A percentile compares a stretch with the other conserved stretches of the same genome.
These are phyloP conservation scores for Phytophthora meadii DNA, from an alignment of 352 stramenopile genomes.

Conservation along the genomic window DNA sequence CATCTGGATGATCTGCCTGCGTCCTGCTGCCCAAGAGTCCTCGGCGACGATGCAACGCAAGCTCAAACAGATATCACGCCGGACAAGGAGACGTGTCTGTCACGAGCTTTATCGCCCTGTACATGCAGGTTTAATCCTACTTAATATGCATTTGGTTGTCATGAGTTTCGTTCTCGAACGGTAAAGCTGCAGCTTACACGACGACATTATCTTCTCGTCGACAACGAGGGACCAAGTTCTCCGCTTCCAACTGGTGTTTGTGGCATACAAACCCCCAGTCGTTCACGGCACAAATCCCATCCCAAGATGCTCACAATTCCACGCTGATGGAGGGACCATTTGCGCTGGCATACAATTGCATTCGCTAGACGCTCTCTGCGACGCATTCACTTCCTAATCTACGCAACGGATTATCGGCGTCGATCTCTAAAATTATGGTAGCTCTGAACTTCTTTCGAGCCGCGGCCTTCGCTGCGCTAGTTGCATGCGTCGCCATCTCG, in stretches of 20 bases:
- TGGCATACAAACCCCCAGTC: slow-evolving; percentile 19
- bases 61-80: too few relatives aligned
- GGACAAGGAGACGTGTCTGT: too few relatives aligned
- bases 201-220: too few relatives aligned
- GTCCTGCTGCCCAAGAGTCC: slow-evolving; percentile 2
- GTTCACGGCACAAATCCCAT: slow-evolving; percentile 22
- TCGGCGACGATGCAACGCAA: slow-evolving; percentile 4
- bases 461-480: slow-evolving; percentile 19
- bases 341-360: slow-evolving; percentile 15
- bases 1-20: slow-evolving; percentile 17
- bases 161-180: too few relatives aligned
- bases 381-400: slow-evolving; percentile 21
- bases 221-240: slow-evolving; percentile 11
- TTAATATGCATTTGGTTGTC: too few relatives aligned
- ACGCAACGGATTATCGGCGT: slow-evolving; percentile 13
- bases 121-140: too few relatives aligned
- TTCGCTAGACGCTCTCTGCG: slow-evolving; percentile 5
- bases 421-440: slow-evolving; percentile 15
- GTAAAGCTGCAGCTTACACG: too few relatives aligned
- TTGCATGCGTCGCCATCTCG: slow-evolving; percentile 23
- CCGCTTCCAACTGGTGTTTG: slow-evolving; percentile 20
- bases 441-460: slow-evolving; percentile 21
- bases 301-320: slow-evolving; percentile 26
- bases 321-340: slow-evolving; percentile 26
- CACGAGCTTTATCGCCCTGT: too few relatives aligned